Base-by-base conservation (phyloP, 2,329 filamentous ascomycete genomes). In the Fusarium caatingaense region DNA sequence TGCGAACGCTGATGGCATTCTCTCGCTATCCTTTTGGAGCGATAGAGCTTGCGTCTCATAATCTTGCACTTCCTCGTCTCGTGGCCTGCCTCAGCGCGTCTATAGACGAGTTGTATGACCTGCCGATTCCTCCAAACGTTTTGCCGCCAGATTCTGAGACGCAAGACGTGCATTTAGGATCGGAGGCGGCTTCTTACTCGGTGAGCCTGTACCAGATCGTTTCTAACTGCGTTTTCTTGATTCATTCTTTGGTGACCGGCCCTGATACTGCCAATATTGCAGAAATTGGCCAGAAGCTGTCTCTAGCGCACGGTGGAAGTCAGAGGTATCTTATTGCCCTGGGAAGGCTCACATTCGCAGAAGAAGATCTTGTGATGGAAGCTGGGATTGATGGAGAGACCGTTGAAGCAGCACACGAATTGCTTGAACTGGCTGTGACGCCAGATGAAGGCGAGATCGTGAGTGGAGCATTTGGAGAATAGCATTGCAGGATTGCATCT, bases 281-380 rank as follows among this genome's bases (percentile, higher is more conserved):
- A 21, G 88, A 95, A 70, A 88, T 97, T 67, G 86, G 89, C 50
- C 85, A 87, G 50, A 97, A 95, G 78, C 83, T 97, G 8, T 85
- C 86, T 0, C 86, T 87, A 11, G 87, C 92, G 0, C 85, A 88
- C 8, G 93, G 93, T 5, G 92, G 91, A 1, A 88, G 89, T 54
- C 93, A 97, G 75, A 93, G 94, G 55, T 95, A 97, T 74, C 83
- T 97, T 2, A 87, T 98, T 12, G 89, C 89, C 4, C 82, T 99
- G 46, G 94, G 93, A 0, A 83, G 95, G 44, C 82, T 98, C n/a
- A 93, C 93, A 0, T 98, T 97, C 78, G 91, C 89, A 8, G 88
- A 90, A 51, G 93, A 97, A 66, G 91, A 93, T 30, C 79, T 92
- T 11, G 87, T 96, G 13, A 85, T 97, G 28, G 94, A 98, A 79